Percentiles rank a stretch among this genome's conserved stretches.
These are phyloP conservation scores for Camellia japonica DNA, from an alignment of 148 eudicot genomes.

Conservation along the genomic window DNA sequence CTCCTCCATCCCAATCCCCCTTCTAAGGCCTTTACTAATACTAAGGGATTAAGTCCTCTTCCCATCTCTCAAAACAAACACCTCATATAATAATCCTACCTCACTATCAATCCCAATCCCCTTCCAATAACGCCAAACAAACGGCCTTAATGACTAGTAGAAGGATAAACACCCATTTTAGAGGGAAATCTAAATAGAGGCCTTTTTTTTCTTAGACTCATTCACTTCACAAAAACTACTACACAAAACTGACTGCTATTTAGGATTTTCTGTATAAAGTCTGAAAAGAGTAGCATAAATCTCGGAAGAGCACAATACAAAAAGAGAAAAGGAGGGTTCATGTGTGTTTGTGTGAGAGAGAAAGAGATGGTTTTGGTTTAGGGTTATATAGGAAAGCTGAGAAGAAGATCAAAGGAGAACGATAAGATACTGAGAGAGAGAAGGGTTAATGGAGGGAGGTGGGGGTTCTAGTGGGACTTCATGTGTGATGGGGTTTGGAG, in stretches of 20 bases:
- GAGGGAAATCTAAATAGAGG: too few species aligned
- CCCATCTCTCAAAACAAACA: too few species aligned
- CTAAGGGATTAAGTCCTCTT: too few species aligned
- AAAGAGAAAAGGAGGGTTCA: neutral
- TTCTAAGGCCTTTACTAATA: too few species aligned
- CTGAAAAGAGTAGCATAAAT: constrained; percentile 59
- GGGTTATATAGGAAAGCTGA: constrained; percentile 25
- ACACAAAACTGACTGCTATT: constrained; percentile 21
- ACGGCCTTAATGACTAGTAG: too few species aligned
- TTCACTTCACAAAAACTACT: neutral
- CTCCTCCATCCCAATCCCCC: too few species aligned
- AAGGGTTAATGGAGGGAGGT: constrained; percentile 18
- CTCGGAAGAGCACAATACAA: constrained; percentile 55
- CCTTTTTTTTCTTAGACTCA: too few species aligned
- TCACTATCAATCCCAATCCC: too few species aligned
- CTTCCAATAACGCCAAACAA: too few species aligned
- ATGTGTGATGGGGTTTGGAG: constrained; percentile 47
- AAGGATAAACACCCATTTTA: too few species aligned
- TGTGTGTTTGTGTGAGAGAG: neutral
- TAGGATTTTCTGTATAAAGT: constrained; percentile 64
- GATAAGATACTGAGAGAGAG: constrained; percentile 12
- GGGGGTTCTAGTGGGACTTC: constrained; percentile 30
- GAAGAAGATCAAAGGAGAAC: constrained; percentile 11
- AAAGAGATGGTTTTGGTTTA: constrained; percentile 17
- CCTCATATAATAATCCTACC: too few species aligned